A percentile compares a stretch with the other conserved stretches of the same genome.
Conservation (phyloP, 345 rosid species). For the Anastatica hierochuntica region DNA sequence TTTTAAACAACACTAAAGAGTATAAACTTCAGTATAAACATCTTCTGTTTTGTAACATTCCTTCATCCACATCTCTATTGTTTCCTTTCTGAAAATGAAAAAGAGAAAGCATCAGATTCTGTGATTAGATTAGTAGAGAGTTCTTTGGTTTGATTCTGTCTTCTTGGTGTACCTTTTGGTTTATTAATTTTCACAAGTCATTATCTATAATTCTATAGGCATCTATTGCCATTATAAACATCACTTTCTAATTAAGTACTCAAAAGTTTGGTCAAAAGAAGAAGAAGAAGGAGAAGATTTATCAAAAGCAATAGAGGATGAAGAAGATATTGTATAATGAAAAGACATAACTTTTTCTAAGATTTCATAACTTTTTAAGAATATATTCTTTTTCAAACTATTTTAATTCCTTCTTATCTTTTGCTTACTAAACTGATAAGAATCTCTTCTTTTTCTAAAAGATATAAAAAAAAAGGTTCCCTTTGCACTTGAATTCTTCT, state of each 20-base stretch:
- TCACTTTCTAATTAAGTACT: not conserved
- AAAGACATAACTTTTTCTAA: no score
- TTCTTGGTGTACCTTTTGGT: conserved; percentile 8
- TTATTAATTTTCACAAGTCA: not conserved
- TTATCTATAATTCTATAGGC: not conserved
- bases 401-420: conserved; percentile 20
- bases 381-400: conserved; percentile 9
- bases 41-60: conserved; percentile 15
- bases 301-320: no score
- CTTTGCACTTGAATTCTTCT: conserved; percentile 5
- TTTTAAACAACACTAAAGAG: no score
- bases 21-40: no score
- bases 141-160: conserved; percentile 7
- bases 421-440: conserved; percentile 16
- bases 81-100: conserved; percentile 1
- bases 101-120: conserved; percentile 10
- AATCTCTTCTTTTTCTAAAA: conserved; percentile 15
- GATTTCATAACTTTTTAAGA: conserved; percentile 23
- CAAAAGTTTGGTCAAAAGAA: no score
- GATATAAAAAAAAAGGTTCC: not conserved
- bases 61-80: conserved; percentile 7
- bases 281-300: no score
- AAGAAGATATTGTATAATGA: no score
- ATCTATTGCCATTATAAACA: not conserved
- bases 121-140: conserved; percentile 3